Conservation (phyloP, 306 rosid species). For the Cicer pinnatifidum region DNA sequence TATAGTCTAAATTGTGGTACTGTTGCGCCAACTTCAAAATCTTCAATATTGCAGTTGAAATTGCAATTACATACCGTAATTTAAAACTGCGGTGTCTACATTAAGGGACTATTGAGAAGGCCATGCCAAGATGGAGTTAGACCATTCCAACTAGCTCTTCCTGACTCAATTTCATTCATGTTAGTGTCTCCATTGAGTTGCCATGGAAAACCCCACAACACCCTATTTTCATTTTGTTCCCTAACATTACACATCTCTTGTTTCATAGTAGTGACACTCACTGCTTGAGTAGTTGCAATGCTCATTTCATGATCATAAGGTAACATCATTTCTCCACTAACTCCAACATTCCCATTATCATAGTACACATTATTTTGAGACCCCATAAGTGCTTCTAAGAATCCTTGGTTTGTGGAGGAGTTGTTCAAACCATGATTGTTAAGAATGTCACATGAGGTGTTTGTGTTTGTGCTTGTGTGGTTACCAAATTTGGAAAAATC, state of each 20-base stretch:
- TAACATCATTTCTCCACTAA: conserved; percentile 59
- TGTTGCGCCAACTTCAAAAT: too few species aligned
- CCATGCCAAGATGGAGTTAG: conserved; percentile 82
- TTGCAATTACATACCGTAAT: neutral
- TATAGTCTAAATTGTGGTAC: too few species aligned
- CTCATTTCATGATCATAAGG: conserved; percentile 61
- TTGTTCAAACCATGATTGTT: conserved; percentile 45
- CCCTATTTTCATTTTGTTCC: conserved; percentile 57
- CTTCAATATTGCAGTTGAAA: too few species aligned
- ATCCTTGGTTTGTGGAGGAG: conserved; percentile 50
- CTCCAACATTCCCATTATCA: conserved; percentile 50
- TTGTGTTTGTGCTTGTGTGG: conserved; percentile 12
- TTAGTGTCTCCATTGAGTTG: conserved; percentile 67
- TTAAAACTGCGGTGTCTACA: conserved; percentile 53
- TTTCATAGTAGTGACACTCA: conserved; percentile 78
- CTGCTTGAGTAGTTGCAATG: conserved; percentile 63
- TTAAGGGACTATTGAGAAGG: conserved; percentile 82
- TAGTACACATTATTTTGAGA: conserved; percentile 59
- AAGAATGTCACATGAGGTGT: conserved; percentile 48
- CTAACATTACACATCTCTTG: conserved; percentile 65
- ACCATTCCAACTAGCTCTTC: conserved; percentile 81
- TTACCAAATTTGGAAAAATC: conserved; percentile 58
- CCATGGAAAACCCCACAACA: conserved; percentile 90
- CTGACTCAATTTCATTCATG: conserved; percentile 65
- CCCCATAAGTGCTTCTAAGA: conserved; percentile 63